Base-by-base conservation (phyloP, 371 early-diverging fungal genomes). In the Apophysomyces sp. region DNA sequence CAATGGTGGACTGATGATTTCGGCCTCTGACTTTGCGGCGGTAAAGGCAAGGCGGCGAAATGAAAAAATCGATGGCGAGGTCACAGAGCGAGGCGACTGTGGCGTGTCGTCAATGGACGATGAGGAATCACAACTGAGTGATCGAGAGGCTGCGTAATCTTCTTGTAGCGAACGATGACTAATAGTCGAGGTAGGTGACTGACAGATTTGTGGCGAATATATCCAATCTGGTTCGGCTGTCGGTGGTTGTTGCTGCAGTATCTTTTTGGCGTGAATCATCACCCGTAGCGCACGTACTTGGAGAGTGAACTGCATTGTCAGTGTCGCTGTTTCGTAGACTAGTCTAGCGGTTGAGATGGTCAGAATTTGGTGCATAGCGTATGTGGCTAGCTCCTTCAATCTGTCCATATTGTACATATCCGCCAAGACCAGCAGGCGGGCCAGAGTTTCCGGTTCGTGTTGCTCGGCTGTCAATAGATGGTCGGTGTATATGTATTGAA, bases 401-500 rank as follows among this genome's bases (percentile, higher is more conserved):
- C 83, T 68, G 36, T 82, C 78, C 32, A 91, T 61, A 5, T 76
- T 59, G 64, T 89, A 90, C 63, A 84, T 81, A 59, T 87, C 86
- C 1, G 90, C 86, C 0, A 90, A 61, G 3, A 82, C 68, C 39
- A 92, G 64, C 3, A 92, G 71, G 40, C 89, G 86, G 21, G 88
- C 84, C 4, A 92, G 67, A 0, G 90, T 82, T 8, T 82, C 76
- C 5, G 86, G 65, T 28, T 84, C 74, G 63, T 87, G 79, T 61
- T 80, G 82, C 58, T 87, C 80, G 32, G 88, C 73, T 8, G 88
- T 85, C 62, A 90, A 83, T 18, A 92, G 69, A 63, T 86, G 83
- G 63, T 87, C 89, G 0, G 92, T 90, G 62, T 92, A 90, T 49
- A 91, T 66, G 40, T 80, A 92, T 55, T 90, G 89, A 12, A 90